Conservation (phyloP, 2,329 filamentous ascomycete species). For the Nemania bipapillata region DNA sequence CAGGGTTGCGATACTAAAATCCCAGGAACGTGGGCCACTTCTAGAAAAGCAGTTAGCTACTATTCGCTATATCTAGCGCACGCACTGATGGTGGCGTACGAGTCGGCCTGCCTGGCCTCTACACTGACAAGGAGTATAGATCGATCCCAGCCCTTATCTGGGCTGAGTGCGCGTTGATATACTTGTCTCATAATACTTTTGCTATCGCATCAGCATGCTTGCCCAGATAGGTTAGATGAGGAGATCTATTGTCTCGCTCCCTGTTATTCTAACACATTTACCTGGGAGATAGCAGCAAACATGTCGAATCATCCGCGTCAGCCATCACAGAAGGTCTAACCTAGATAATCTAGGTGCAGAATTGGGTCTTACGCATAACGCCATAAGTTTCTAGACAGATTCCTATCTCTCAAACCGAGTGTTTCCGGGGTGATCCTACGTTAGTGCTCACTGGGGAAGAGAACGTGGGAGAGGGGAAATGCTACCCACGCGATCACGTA, state of each 20-base stretch:
- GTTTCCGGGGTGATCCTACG: neutral
- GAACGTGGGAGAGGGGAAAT: neutral
- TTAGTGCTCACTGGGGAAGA: constrained; percentile 4
- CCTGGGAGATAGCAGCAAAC: too few species aligned
- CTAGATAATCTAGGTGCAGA: neutral
- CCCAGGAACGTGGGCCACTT: constrained; percentile 25
- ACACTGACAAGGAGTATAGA: neutral
- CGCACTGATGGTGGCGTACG: constrained; percentile 21
- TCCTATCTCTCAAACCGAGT: neutral
- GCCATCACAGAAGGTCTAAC: neutral
- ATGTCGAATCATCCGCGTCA: neutral
- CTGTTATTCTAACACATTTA: neutral
- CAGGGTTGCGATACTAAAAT: constrained; percentile 7
- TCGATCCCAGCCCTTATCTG: too few species aligned
- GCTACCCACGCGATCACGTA: neutral
- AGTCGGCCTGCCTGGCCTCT: constrained; percentile 15
- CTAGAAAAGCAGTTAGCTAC: constrained; percentile 5
- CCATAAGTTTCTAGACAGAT: neutral
- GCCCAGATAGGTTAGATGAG: too few species aligned
- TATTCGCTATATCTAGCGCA: constrained; percentile 7
- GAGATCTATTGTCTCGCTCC: neutral
- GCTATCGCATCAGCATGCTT: neutral
- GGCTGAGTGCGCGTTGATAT: neutral
- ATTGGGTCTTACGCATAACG: neutral
- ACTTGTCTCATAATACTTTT: neutral